Evolutionary conservation across 495 filamentous ascomycete species (phyloP), one percentile per base, ranked within the genome.

Genomic region (Aspergillus olivimuriae): DNA sequence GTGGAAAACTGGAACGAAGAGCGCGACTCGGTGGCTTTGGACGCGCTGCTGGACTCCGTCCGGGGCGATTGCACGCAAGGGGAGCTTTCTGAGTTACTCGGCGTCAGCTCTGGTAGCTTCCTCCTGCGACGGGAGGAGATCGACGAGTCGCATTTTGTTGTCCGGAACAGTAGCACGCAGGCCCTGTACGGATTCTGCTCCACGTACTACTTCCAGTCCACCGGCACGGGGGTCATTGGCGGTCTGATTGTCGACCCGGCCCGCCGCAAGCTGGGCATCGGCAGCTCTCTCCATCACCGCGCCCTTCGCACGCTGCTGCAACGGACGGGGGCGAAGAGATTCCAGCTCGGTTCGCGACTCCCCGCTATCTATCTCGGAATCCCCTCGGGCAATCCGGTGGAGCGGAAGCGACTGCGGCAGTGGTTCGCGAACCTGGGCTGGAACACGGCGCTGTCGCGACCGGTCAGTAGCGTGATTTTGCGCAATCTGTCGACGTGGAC

Each of bases 141-240:
- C 22, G 78, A 86, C 37, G 87, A 91, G 60, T 69, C 83, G 8
- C 89, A 95, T 55, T 94, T 87, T 58, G 86, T 94, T 15, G 89
- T 95, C 34, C 84, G 89, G 6, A 95, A 94, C 63, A 90, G 84
- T 65, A 89, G 81, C 60, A 95, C 89, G 1, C 81, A 86, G 35
- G 86, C 84, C 0, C 65, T 95, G 7, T 94, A 91, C 60, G 89
- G 89, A 17, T 95, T 95, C 61, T 88, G 86, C 57, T 81, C 86
- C 0, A 94, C 89, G 8, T 94, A 92, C 56, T 87, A 75, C 61
- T 81, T 83, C 62, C 77, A 76, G 34, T 76, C 76, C 1, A 78
- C 76, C 2, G 73, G 74, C 23, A 83, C 81, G 2, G 89, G 86
- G 10, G 82, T 85, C n/a, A 80, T 95, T 43, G 86, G 82, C 11